Conservation (phyloP, 2,329 filamentous ascomycete genomes). For the Thelonectria olida region DNA sequence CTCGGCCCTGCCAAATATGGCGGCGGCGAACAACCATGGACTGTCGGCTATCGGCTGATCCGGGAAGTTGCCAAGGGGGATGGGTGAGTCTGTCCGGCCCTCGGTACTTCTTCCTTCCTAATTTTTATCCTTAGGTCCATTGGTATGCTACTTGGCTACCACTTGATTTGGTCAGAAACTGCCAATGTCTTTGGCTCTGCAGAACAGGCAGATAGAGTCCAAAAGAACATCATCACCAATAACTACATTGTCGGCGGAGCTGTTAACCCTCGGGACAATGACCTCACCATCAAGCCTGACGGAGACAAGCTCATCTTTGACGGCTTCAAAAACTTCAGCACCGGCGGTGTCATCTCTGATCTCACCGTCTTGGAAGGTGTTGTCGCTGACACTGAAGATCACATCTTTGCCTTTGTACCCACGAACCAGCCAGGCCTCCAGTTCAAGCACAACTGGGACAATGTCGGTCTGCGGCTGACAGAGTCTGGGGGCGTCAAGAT, state of each 20-base stretch:
- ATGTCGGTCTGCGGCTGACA: constrained; percentile 69
- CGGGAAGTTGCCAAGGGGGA: constrained; percentile 71
- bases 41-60: constrained; percentile 65
- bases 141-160: constrained; percentile 73
- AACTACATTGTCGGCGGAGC: constrained; percentile 74
- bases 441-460: constrained; percentile 72
- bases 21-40: constrained; percentile 55
- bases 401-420: constrained; percentile 70
- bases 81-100: constrained; percentile 51
- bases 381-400: constrained; percentile 63
- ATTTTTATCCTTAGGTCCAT: constrained; percentile 54
- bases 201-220: constrained; percentile 65
- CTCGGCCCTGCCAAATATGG: constrained; percentile 52
- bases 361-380: constrained; percentile 72
- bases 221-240: constrained; percentile 67
- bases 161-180: constrained; percentile 70
- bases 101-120: rapidly evolving
- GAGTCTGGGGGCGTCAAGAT: constrained; percentile 72
- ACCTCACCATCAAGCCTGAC: constrained; percentile 64
- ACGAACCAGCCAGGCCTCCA: constrained; percentile 66
- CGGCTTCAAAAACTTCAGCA: constrained; percentile 73
- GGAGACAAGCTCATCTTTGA: constrained; percentile 67
- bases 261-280: constrained; percentile 72
- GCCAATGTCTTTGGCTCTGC: constrained; percentile 68
- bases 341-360: constrained; percentile 72